phyloP scores from a whole-genome alignment of 306 rosid genomes.

The Glycine soja region DNA sequence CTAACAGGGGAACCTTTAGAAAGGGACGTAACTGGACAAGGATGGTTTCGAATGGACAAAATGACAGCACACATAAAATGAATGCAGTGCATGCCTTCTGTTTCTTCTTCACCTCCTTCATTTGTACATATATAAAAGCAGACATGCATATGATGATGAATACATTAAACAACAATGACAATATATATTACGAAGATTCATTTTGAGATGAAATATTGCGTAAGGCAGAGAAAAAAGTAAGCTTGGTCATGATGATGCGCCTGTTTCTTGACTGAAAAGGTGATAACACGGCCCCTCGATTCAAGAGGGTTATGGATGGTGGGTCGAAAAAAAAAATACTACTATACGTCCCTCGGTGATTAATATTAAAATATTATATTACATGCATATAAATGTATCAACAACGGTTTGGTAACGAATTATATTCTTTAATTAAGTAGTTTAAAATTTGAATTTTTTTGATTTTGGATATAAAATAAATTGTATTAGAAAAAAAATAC shows the following conservation, averaged over 20 bases:
- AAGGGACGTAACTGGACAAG: neutral
- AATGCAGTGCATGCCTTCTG: constrained; percentile 1
- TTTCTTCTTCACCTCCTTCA: neutral
- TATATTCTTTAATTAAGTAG: no score
- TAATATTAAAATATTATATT: neutral
- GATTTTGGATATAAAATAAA: no score
- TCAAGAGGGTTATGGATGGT: constrained; percentile 3
- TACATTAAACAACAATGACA: constrained; percentile 2
- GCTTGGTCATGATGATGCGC: neutral
- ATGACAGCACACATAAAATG: neutral
- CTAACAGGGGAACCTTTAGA: neutral
- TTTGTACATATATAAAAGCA: constrained; percentile 4
- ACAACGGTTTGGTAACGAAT: no score
- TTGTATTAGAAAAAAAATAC: no score
- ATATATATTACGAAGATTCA: neutral
- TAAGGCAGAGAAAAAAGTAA: constrained; percentile 7
- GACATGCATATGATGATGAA: neutral
- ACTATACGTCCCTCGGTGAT: neutral
- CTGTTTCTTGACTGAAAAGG: constrained; percentile 9
- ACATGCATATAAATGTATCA: no score
- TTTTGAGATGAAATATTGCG: constrained; percentile 10
- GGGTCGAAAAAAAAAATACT: neutral
- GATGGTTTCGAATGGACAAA: neutral
- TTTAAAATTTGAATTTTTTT: no score
- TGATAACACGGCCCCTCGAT: neutral